Evolutionary conservation across 306 rosid genomes (phyloP), one percentile per base, ranked within the genome.

Genomic region (Vigna nakashimae): DNA sequence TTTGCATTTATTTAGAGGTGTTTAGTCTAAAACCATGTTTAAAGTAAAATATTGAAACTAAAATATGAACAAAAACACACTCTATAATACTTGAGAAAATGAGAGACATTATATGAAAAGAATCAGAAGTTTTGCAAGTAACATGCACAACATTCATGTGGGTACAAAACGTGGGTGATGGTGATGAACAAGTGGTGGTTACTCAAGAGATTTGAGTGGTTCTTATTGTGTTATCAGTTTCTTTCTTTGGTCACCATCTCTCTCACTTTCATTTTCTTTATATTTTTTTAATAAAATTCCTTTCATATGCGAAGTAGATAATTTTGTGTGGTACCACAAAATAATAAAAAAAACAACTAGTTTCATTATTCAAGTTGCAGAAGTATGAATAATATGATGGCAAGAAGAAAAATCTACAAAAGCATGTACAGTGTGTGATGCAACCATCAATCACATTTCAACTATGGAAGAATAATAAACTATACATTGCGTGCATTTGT

Each of bases 391-490:
- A 26, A 4, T 34, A 36, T 36, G 42, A 36, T 36, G 42, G 7
- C 8, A 36, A 36, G 42, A 36, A 64, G 7, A 28, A 46, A 59
- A 45, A 75, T 30, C 50, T 28, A 46, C 9, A 10, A 26, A 26
- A 5, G 14, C 30, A 45, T n/a, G 6, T 32, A 17, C 7, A 60
- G 62, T 62, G 38, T 62, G 38, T 62, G 36, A 16, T 30, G 43
- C 10, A 32, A 12, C 45, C 56, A 76, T 76, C 73, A 65, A 43
- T 65, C 74, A 76, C 66, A 65, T 65, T 76, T 65, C 57, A 76
- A 76, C 15, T 5, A 65, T 51, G 1, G n/a, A 10, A 0, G 52
- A 75, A 75, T 42, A 42, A 42, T 49, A 34, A 58, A 32, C 53
- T 50, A 52, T 49, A 36, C 14, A 36, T 65, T 3, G 45, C 66